These are phyloP conservation scores for Trichoderma pleuroti DNA, from an alignment of 2,329 filamentous ascomycete genomes.

Conservation along the genomic window DNA sequence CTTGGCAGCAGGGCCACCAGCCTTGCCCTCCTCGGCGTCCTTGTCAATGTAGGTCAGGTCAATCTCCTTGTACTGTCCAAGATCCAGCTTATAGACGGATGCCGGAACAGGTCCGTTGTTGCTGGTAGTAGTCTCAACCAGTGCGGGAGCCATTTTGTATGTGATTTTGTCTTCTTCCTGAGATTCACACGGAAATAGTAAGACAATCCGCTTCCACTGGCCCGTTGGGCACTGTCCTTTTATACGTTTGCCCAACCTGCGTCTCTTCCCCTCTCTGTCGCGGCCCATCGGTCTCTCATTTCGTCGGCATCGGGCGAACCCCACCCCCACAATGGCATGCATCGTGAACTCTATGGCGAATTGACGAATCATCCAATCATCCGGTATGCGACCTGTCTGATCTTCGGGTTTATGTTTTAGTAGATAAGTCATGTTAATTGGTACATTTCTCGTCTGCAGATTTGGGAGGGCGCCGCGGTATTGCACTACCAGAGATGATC, in stretches of 20 bases:
- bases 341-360: conserved; percentile 18
- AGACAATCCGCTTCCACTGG: not conserved
- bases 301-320: conserved; percentile 7
- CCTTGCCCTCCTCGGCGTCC: conserved; percentile 30
- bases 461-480: not conserved
- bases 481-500: not conserved
- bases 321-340: conserved; percentile 20
- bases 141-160: conserved; percentile 26
- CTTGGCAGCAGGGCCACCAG: conserved; percentile 28
- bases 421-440: not conserved
- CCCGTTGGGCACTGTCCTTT: not conserved
- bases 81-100: conserved; percentile 25
- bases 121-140: conserved; percentile 20
- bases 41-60: conserved; percentile 27
- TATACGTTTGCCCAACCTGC: conserved; percentile 5
- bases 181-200: not conserved
- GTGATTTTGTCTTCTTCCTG: not conserved
- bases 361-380: conserved; percentile 16
- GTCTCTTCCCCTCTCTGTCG: conserved; percentile 8
- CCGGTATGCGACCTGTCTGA: not conserved
- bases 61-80: conserved; percentile 33
- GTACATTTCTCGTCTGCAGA: not conserved
- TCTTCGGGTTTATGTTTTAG: not conserved
- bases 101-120: conserved; percentile 17
- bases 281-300: conserved; percentile 5